These are phyloP conservation scores for Cryptosporidium bovis DNA, from an alignment of 169 alveolate genomes.

Conservation along the genomic window DNA sequence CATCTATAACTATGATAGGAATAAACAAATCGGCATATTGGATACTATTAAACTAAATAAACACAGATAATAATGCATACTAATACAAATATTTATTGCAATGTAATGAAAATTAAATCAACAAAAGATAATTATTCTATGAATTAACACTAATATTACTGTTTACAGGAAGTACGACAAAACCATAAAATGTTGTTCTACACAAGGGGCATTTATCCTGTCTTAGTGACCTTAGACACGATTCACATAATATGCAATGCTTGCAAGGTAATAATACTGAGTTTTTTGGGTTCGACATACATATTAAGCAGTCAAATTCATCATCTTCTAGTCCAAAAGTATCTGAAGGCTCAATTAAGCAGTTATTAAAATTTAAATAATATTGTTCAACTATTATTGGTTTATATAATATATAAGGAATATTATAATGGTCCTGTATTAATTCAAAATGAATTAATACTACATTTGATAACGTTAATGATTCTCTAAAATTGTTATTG, in stretches of 20 bases:
- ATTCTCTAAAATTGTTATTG: neutral
- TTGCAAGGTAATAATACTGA: conserved; percentile 73
- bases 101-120: no score
- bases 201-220: conserved; percentile 82
- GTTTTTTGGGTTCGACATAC: conserved; percentile 77
- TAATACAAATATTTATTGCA: no score
- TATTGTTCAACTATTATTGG: conserved; percentile 53
- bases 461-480: neutral
- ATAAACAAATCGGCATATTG: no score
- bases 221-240: conserved; percentile 78
- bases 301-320: conserved; percentile 75
- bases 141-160: neutral
- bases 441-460: conserved; percentile 43
- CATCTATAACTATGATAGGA: no score
- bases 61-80: no score
- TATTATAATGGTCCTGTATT: conserved; percentile 47
- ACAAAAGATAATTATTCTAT: no score
- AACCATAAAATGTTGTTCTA: conserved; percentile 76
- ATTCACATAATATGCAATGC: conserved; percentile 71
- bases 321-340: conserved; percentile 74
- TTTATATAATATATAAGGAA: conserved; percentile 36
- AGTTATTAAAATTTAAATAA: neutral
- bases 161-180: conserved; percentile 78
- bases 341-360: conserved; percentile 50
- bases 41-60: no score